Evolutionary conservation across 2,329 filamentous ascomycete genomes (phyloP).

Genomic region (Beauveria varroae): DNA sequence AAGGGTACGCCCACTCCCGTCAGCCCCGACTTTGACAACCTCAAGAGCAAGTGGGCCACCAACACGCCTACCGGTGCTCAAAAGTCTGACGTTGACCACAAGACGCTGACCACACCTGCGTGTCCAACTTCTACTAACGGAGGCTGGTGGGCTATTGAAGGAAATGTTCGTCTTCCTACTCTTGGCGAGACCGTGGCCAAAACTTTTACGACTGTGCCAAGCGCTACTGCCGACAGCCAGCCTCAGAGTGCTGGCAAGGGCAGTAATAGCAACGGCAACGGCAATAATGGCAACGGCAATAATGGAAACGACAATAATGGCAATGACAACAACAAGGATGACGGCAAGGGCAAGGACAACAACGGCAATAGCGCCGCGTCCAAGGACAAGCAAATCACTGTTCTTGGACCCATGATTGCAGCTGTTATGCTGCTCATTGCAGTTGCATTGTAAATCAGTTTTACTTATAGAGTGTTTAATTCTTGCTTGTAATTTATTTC

Average conservation of each 20-base stretch:
- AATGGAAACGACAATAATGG: constrained; percentile 6
- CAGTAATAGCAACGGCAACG: constrained; percentile 1
- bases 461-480: not conserved
- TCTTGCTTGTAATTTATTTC: not conserved
- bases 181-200: constrained; percentile 47
- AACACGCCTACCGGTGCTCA: constrained; percentile 62
- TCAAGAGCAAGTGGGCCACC: constrained; percentile 69
- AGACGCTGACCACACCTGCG: constrained; percentile 50
- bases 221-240: constrained; percentile 13
- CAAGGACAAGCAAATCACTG: constrained; percentile 21
- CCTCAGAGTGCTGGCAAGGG: constrained; percentile 10
- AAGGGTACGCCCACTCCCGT: constrained; percentile 67
- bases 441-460: constrained; percentile 15
- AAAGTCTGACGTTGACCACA: constrained; percentile 56
- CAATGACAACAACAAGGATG: not conserved
- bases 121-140: constrained; percentile 64
- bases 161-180: constrained; percentile 61
- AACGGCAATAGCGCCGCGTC: constrained; percentile 3
- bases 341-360: not conserved
- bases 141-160: constrained; percentile 75
- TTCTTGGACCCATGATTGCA: constrained; percentile 21
- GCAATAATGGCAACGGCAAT: not conserved
- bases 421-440: constrained; percentile 23
- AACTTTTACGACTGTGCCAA: constrained; percentile 15
- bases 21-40: constrained; percentile 68